Conservation (phyloP, 2,329 filamentous ascomycete species). For the Apiospora koreana region DNA sequence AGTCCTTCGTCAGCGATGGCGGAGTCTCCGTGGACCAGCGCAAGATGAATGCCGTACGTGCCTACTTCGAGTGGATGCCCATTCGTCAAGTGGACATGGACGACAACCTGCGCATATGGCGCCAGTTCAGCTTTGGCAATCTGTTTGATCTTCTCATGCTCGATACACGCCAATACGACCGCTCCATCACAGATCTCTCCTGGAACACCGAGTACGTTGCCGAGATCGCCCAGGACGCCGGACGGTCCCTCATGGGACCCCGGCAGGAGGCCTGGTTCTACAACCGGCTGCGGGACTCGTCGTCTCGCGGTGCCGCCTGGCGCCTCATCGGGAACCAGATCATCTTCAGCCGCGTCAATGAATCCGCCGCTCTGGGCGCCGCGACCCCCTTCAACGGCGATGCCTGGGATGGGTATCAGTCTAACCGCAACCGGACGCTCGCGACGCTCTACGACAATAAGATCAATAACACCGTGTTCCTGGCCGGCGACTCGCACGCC, state of each 20-base stretch:
- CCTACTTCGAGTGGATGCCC: slow-evolving; percentile 66
- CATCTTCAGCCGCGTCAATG: slow-evolving; percentile 52
- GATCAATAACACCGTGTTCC: slow-evolving; percentile 65
- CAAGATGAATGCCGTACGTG: slow-evolving; percentile 72
- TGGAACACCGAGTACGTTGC: slow-evolving; percentile 65
- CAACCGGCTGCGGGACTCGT: slow-evolving; percentile 54
- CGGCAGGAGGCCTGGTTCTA: slow-evolving; percentile 78
- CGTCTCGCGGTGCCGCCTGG: slow-evolving; percentile 66
- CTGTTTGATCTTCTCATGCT: slow-evolving; percentile 69
- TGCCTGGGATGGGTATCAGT: slow-evolving; percentile 44
- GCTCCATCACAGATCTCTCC: slow-evolving; percentile 62
- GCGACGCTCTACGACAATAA: slow-evolving; percentile 59
- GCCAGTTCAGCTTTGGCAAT: slow-evolving; percentile 64
- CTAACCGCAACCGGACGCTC: slow-evolving; percentile 65
- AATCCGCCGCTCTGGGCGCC: slow-evolving; percentile 28
- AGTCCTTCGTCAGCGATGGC: slow-evolving; percentile 60
- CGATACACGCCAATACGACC: slow-evolving; percentile 68
- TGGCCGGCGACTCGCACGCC: slow-evolving; percentile 62
- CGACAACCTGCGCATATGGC: slow-evolving; percentile 69
- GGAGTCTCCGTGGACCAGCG: slow-evolving; percentile 68
- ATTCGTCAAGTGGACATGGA: slow-evolving; percentile 65
- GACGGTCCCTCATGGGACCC: slow-evolving; percentile 69
- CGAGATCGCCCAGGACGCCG: slow-evolving; percentile 55
- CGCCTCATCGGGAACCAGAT: slow-evolving; percentile 71
- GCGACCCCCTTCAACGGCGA: slow-evolving; percentile 54